Evolutionary conservation across 192 early-diverging fungal species (phyloP).

Genomic region (Gryganskiella cystojenkinii): DNA sequence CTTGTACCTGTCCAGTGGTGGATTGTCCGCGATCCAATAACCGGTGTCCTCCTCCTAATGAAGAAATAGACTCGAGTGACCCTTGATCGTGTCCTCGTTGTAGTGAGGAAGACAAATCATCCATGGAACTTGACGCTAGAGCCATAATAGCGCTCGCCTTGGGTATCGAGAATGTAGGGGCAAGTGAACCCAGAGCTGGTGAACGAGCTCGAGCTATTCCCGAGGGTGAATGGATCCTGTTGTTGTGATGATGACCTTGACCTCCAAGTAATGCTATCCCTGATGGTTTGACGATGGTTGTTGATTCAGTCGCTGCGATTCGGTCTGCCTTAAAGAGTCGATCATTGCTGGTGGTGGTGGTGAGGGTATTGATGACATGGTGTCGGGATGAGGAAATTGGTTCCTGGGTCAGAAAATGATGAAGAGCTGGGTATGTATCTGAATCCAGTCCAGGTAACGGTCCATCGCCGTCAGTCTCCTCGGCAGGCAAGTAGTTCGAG

Average conservation of each 20-base stretch:
- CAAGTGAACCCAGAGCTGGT: neutral
- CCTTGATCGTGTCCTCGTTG: no score
- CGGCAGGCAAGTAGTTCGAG: neutral
- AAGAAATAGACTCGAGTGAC: neutral
- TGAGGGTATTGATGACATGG: neutral
- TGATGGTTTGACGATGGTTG: no score
- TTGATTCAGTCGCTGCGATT: neutral
- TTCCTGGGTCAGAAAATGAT: slow-evolving; percentile 11
- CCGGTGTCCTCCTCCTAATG: neutral
- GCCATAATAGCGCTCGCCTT: slow-evolving; percentile 49
- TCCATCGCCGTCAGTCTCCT: neutral
- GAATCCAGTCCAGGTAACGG: no score
- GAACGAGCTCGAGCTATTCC: neutral
- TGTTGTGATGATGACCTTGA: no score
- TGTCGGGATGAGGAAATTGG: neutral
- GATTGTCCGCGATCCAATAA: no score
- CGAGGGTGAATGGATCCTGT: neutral
- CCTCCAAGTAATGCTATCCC: no score
- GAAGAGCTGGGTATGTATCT: slow-evolving; percentile 21
- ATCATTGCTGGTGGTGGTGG: neutral
- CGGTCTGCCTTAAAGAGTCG: neutral
- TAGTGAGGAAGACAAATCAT: slow-evolving; percentile 4
- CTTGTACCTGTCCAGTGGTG: no score
- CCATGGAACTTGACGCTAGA: slow-evolving; percentile 18
- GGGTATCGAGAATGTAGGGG: slow-evolving; percentile 8